Evolutionary conservation across 2,329 filamentous ascomycete species (phyloP).

Genomic region (Drechmeria coniospora): DNA sequence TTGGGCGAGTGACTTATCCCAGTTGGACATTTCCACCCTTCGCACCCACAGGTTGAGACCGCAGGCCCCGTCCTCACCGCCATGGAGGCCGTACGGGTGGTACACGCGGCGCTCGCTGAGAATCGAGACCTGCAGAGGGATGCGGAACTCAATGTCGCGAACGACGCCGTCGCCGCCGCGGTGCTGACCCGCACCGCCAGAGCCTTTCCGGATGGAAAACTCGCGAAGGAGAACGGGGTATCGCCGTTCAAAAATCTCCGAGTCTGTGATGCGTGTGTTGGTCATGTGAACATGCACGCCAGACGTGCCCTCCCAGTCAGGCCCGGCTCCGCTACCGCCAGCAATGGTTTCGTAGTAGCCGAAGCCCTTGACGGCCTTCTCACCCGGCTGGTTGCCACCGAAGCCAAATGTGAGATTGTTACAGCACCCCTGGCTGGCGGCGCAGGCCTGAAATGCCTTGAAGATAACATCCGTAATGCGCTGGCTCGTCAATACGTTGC

Average conservation of each 20-base stretch:
- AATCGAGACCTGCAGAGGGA: conserved; percentile 64
- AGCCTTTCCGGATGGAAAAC: conserved; percentile 49
- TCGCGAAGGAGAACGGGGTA: conserved; percentile 54
- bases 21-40: conserved; percentile 44
- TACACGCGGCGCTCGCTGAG: conserved; percentile 60
- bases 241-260: conserved; percentile 62
- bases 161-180: conserved; percentile 61
- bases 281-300: conserved; percentile 81
- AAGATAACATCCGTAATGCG: conserved; percentile 73
- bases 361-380: conserved; percentile 39
- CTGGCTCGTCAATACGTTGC: conserved; percentile 68
- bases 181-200: conserved; percentile 42
- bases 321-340: conserved; percentile 59
- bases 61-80: conserved; percentile 62
- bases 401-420: conserved; percentile 81
- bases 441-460: conserved; percentile 64
- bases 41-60: conserved; percentile 83
- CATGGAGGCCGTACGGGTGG: conserved; percentile 63
- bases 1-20: conserved; percentile 26
- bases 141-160: conserved; percentile 67
- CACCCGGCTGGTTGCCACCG: conserved; percentile 53
- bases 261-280: conserved; percentile 70
- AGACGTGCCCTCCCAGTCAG: conserved; percentile 55
- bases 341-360: conserved; percentile 81
- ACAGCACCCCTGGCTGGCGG: conserved; percentile 64